Evolutionary conservation across 192 early-diverging fungal species (phyloP).

Genomic region (Spizellomyces punctatus): DNA sequence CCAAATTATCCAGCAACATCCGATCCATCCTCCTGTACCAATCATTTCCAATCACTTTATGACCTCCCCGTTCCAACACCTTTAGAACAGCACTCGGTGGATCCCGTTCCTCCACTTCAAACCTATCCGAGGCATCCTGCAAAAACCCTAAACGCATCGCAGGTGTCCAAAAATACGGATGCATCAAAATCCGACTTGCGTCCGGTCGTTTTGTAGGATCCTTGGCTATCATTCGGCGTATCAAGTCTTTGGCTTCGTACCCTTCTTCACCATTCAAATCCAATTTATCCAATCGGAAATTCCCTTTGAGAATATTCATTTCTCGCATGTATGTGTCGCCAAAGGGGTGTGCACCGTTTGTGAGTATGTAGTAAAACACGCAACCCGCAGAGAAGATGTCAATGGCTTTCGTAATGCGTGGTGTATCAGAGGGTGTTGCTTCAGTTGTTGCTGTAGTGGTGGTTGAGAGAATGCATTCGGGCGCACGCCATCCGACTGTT

Average conservation of each 20-base stretch:
- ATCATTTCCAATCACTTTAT: constrained; percentile 67
- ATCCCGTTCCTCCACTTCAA: constrained; percentile 84
- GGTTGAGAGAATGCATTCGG: constrained; percentile 69
- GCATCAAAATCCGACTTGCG: constrained; percentile 73
- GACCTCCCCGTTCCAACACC: constrained; percentile 63
- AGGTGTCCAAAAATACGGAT: constrained; percentile 96
- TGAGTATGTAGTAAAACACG: constrained; percentile 92
- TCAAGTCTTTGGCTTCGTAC: constrained; percentile 86
- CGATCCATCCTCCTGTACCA: constrained; percentile 78
- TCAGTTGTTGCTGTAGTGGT: background rate
- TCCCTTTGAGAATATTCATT: constrained; percentile 81
- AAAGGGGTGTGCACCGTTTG: constrained; percentile 92
- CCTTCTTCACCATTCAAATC: constrained; percentile 71
- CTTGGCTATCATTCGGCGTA: constrained; percentile 83
- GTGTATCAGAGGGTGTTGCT: constrained; percentile 2
- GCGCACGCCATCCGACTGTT: constrained; percentile 96
- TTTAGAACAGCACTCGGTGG: constrained; percentile 67
- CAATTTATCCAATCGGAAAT: constrained; percentile 72
- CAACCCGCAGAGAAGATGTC: constrained; percentile 97
- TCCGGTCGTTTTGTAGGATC: constrained; percentile 76
- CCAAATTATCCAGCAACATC: constrained; percentile 75
- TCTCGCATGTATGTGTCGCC: constrained; percentile 90
- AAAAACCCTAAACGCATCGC: constrained; percentile 84
- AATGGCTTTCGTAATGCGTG: constrained; percentile 78
- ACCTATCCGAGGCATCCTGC: constrained; percentile 93